A percentile compares a stretch with the other conserved stretches of the same genome.
Conservation (phyloP, 2,329 filamentous ascomycete genomes). For the Hymenoscyphus scutula region DNA sequence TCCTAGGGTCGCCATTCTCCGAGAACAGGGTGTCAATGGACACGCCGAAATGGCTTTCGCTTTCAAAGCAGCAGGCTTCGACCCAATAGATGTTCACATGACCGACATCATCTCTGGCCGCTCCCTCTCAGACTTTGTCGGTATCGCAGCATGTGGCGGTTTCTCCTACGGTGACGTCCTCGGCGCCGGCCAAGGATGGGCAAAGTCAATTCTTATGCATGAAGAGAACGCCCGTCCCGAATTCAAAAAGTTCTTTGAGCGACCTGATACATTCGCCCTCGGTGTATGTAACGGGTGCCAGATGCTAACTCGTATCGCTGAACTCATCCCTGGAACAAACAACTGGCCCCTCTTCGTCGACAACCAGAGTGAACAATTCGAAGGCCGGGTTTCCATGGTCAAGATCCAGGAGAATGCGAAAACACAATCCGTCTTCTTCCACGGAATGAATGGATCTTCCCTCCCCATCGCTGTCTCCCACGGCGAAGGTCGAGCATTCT, state of each 20-base stretch:
- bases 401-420: conserved; percentile 64
- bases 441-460: conserved; percentile 79
- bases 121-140: conserved; percentile 78
- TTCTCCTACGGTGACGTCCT: conserved; percentile 90
- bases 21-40: conserved; percentile 94
- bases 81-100: conserved; percentile 94
- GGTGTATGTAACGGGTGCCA: conserved; percentile 98
- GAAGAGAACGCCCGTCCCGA: conserved; percentile 67
- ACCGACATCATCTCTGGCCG: conserved; percentile 80
- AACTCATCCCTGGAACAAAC: conserved; percentile 79
- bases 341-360: conserved; percentile 84
- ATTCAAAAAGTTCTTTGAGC: conserved; percentile 81
- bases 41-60: conserved; percentile 98
- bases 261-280: conserved; percentile 85
- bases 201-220: conserved; percentile 87
- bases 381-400: conserved; percentile 84
- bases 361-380: conserved; percentile 85
- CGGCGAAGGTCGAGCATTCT: conserved; percentile 82
- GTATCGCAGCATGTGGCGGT: conserved; percentile 90
- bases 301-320: conserved; percentile 80
- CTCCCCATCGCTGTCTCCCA: conserved; percentile 88
- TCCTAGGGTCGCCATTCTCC: conserved; percentile 84
- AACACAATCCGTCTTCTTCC: conserved; percentile 75
- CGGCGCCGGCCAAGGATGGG: conserved; percentile 95
- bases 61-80: conserved; percentile 87